Evolutionary conservation across 2,329 filamentous ascomycete genomes (phyloP).

Genomic region (Sphaceloma murrayae): DNA sequence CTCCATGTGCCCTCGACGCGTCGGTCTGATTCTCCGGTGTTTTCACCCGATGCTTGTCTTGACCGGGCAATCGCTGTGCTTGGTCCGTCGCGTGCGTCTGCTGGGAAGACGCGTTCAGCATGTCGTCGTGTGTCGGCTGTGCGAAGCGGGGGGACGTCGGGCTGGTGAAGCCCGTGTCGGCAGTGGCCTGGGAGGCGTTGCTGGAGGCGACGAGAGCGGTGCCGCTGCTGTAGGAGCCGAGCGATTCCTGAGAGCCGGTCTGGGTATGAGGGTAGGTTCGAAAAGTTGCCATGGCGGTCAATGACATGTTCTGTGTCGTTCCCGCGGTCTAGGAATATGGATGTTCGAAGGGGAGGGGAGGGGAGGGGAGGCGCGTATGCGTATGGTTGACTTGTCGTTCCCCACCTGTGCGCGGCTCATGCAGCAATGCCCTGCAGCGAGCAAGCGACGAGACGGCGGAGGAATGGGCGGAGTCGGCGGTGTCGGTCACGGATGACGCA

Average conservation of each 20-base stretch:
- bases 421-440: not conserved
- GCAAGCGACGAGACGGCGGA: too few species aligned
- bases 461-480: too few species aligned
- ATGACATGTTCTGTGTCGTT: conserved; percentile 5
- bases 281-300: conserved; percentile 14
- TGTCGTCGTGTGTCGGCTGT: conserved; percentile 13
- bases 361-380: conserved; percentile 3
- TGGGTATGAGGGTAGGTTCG: conserved; percentile 10
- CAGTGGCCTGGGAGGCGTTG: conserved; percentile 19
- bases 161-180: conserved; percentile 26
- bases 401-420: conserved; percentile 5
- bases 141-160: conserved; percentile 21
- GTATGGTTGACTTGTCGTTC: conserved; percentile 3
- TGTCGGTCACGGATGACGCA: conserved; percentile 13
- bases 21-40: conserved; percentile 20
- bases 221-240: conserved; percentile 9
- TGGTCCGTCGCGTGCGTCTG: conserved; percentile 17
- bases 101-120: conserved; percentile 6
- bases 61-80: conserved; percentile 17
- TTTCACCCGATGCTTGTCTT: conserved; percentile 13
- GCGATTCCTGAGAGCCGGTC: conserved; percentile 14
- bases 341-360: too few species aligned
- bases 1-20: conserved; percentile 21
- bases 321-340: conserved; percentile 1
- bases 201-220: conserved; percentile 14